Evolutionary conservation across 139 green algal species (phyloP).

Genomic region (Tetraselmis striata): DNA sequence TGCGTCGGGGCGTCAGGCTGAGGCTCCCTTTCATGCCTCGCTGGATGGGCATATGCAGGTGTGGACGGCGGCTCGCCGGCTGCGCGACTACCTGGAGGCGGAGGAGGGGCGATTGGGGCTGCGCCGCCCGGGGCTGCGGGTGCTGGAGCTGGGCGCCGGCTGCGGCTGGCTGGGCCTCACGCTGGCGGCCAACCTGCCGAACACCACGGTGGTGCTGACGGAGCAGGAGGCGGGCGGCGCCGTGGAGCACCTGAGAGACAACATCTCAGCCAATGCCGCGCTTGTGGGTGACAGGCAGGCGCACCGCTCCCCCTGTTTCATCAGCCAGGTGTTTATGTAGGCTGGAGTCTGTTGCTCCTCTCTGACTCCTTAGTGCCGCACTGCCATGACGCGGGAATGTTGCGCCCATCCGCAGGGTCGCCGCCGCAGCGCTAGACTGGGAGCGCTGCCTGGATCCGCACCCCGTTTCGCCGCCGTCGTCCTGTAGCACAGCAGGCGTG

Average conservation of each 20-base stretch:
- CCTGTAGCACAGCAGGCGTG: no score
- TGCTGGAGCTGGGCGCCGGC: slow-evolving; percentile 54
- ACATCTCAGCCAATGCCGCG: slow-evolving; percentile 26
- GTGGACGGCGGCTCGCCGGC: slow-evolving; percentile 19
- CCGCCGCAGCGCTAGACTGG: no score
- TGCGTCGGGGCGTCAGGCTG: no score
- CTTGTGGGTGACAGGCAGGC: background rate
- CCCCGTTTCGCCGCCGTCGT: no score
- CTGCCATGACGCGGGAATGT: no score
- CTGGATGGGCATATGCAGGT: no score
- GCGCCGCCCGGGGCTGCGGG: slow-evolving; percentile 1
- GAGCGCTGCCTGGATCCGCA: no score
- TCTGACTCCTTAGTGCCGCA: no score
- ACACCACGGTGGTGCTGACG: slow-evolving; percentile 28
- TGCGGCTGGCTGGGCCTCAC: slow-evolving; percentile 43
- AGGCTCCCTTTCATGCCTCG: no score
- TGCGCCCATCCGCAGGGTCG: no score
- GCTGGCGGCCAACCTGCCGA: slow-evolving; percentile 40
- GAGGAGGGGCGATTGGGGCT: background rate
- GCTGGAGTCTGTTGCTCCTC: no score
- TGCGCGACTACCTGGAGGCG: slow-evolving; percentile 11
- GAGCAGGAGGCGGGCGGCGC: slow-evolving; percentile 35
- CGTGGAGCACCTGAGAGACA: slow-evolving; percentile 30
- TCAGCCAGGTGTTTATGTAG: no score
- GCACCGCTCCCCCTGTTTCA: background rate